Conservation (phyloP, 371 early-diverging fungal species). For the Mucor plumbeus region DNA sequence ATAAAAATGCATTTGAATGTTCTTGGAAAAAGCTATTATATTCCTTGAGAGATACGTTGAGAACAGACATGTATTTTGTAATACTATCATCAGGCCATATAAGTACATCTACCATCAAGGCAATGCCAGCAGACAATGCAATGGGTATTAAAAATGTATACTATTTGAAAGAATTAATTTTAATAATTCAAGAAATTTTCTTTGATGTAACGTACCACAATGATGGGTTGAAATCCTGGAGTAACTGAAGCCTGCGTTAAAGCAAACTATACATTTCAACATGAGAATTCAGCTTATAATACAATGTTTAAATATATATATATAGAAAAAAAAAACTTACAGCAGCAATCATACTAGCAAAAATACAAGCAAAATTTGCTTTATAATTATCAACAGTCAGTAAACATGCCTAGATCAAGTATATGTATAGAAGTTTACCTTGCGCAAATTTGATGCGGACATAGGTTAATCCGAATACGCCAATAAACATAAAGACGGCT, state of each 20-base stretch:
- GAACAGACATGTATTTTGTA: constrained; percentile 39
- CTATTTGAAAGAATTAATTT: constrained; percentile 20
- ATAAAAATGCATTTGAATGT: constrained; percentile 39
- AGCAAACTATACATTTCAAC: constrained; percentile 28
- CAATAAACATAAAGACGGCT: constrained; percentile 42
- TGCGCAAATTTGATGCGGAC: constrained; percentile 38
- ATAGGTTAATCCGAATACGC: constrained; percentile 43
- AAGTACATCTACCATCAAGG: constrained; percentile 35
- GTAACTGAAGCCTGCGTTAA: constrained; percentile 38
- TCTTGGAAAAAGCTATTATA: constrained; percentile 42
- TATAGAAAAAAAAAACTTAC: constrained; percentile 29
- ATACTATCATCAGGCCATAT: constrained; percentile 55
- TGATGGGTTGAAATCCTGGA: constrained; percentile 29
- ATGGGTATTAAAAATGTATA: constrained; percentile 47
- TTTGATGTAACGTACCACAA: constrained; percentile 28
- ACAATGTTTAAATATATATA: not conserved
- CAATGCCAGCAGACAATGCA: constrained; percentile 35
- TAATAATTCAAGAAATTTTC: not conserved
- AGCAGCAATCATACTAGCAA: constrained; percentile 40
- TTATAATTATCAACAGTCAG: not conserved
- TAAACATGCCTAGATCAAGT: not conserved
- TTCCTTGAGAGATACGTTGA: constrained; percentile 30
- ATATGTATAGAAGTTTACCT: constrained; percentile 30
- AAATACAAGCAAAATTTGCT: constrained; percentile 49
- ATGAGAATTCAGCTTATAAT: not conserved